Percentiles rank a stretch among this genome's conserved stretches.
These are phyloP conservation scores for Withania somnifera DNA, from an alignment of 305 asterid genomes.

Conservation along the genomic window DNA sequence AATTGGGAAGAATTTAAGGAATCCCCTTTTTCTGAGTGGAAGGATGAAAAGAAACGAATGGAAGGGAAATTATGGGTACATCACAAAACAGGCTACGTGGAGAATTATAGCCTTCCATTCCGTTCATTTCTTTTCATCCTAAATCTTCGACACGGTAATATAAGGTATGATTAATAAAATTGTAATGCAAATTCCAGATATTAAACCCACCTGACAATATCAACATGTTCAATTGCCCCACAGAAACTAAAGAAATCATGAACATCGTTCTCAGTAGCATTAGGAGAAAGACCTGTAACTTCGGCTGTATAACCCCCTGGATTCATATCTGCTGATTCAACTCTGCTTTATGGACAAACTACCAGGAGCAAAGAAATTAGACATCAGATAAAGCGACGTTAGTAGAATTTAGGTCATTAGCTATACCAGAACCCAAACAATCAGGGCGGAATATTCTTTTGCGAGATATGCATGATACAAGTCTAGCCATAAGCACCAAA, in stretches of 20 bases:
- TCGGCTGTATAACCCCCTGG: slow-evolving; percentile 66
- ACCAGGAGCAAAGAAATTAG: neutral
- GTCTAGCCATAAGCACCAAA: neutral
- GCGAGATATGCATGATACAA: neutral
- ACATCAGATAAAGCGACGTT: neutral
- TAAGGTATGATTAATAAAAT: no score
- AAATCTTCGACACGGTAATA: no score
- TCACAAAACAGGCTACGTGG: no score
- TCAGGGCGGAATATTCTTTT: neutral
- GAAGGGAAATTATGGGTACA: no score
- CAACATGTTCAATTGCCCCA: slow-evolving; percentile 83
- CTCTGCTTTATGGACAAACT: neutral
- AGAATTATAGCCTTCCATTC: no score
- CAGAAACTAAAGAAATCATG: slow-evolving; percentile 76
- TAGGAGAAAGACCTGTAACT: slow-evolving; percentile 71
- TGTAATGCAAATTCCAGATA: neutral
- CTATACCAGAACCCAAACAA: neutral
- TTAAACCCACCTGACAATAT: slow-evolving; percentile 59
- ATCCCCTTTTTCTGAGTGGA: no score
- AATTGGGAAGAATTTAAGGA: neutral
- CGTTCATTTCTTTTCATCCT: no score
- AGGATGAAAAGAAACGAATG: no score
- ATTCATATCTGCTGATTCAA: slow-evolving; percentile 33
- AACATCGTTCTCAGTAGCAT: slow-evolving; percentile 74
- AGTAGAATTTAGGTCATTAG: neutral